These are phyloP conservation scores for Earliella scabrosa DNA, from an alignment of 1,284 basidiomycete genomes.

Conservation along the genomic window DNA sequence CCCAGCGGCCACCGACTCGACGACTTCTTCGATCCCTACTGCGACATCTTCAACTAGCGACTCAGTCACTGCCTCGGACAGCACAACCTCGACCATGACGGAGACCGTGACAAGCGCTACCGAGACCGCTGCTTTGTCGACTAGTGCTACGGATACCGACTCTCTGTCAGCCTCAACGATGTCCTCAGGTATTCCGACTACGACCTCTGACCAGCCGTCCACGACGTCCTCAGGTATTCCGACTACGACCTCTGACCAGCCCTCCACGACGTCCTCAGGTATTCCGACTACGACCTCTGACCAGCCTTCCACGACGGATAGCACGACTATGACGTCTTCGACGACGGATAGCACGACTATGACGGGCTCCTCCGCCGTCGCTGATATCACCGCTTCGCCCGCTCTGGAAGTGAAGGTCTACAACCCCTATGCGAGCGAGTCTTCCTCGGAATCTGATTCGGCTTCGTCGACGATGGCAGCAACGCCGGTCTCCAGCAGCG, in stretches of 20 bases:
- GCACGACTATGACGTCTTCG: neutral
- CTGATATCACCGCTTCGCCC: constrained; percentile 19
- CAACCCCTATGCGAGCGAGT: constrained; percentile 10
- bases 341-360: neutral
- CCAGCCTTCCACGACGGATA: constrained; percentile 8
- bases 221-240: constrained; percentile 23
- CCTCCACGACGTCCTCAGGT: constrained; percentile 21
- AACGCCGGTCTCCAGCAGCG: neutral
- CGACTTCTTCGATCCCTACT: constrained; percentile 15
- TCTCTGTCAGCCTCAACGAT: no score
- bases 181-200: no score
- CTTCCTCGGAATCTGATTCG: neutral
- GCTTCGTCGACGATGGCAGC: neutral
- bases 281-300: neutral
- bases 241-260: neutral
- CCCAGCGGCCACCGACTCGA: neutral
- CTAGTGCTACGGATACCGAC: no score
- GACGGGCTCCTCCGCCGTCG: constrained; percentile 21
- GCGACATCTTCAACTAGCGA: constrained; percentile 15
- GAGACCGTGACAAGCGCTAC: no score
- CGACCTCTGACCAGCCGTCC: constrained; percentile 19
- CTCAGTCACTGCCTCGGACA: neutral
- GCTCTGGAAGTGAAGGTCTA: constrained; percentile 22
- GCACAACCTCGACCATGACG: neutral
- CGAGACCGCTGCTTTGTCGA: no score